Evolutionary conservation across 1,284 basidiomycete genomes (phyloP).

Genomic region (Ustilago sp.): DNA sequence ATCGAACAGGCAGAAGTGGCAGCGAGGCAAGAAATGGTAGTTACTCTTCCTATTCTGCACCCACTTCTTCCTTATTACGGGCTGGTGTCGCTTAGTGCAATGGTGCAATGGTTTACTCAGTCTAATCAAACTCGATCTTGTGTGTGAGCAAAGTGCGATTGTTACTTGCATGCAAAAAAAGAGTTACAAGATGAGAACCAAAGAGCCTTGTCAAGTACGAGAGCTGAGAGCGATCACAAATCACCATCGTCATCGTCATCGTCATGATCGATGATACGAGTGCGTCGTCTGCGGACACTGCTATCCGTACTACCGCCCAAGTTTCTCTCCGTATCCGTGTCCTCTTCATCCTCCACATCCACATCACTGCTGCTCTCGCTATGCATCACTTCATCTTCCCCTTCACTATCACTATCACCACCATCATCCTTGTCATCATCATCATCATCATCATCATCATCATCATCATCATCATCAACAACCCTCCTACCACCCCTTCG

Average conservation of each 20-base stretch:
- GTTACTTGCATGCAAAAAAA: background rate
- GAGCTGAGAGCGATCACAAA: background rate
- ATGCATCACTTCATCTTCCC: constrained; percentile 11
- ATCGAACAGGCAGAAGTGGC: constrained; percentile 2
- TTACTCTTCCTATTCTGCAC: constrained; percentile 4
- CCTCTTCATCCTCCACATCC: constrained; percentile 14
- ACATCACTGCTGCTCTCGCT: background rate
- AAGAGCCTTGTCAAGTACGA: background rate
- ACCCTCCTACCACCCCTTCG: constrained; percentile 4
- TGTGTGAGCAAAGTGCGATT: background rate
- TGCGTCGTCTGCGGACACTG: constrained; percentile 22
- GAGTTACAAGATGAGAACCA: too few relatives aligned
- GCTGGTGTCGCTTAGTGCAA: constrained; percentile 6
- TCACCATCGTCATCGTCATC: constrained; percentile 24
- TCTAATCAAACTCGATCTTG: background rate
- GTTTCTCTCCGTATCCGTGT: background rate
- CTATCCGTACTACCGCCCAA: constrained; percentile 32
- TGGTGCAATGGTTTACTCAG: background rate
- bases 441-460: constrained; percentile 1
- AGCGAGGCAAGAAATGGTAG: background rate
- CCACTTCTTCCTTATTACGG: constrained; percentile 12
- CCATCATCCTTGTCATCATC: constrained; percentile 7
- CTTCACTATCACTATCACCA: background rate
- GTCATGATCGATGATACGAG: constrained; percentile 33
- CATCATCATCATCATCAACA: background rate